Evolutionary conservation across 352 stramenopile genomes (phyloP), one percentile per base, ranked within the genome.

Genomic region (Phytophthora quininea): DNA sequence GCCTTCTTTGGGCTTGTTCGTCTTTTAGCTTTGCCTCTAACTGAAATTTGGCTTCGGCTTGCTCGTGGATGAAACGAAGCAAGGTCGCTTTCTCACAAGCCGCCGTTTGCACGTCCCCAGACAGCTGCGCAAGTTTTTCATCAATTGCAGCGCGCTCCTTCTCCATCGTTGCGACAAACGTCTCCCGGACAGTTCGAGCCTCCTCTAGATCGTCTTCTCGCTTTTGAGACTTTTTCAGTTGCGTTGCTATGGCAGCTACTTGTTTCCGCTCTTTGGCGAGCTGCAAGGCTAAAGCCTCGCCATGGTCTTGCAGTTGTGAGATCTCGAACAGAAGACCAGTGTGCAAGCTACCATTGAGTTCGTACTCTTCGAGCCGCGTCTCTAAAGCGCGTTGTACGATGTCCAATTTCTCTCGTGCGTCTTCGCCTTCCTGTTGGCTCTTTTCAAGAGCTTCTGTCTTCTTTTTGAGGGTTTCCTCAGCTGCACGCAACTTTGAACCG

Each of bases 281-380:
- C 40, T 94, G 88, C n/a, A 85, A 55, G 14, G 81, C 79, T 63
- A 96, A 74, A 10, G 76, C 76, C 1, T 77, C 72, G 29, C 77
- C 78, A 35, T 92, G 71, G 6, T 96, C 86, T 50, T 96, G 86
- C 2, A 93, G 71, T 32, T 76, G 79, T 4, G 88, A 79, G 29
- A 96, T 78, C 64, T 94, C 86, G 53, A 90, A 92, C 2, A 95
- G 62, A 35, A 95, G 70, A 10, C 88, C 86, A 1, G 86, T 88
- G 56, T 92, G 86, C 10, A 94, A 49, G 54, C 77, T 89, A 3
- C 86, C 86, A 45, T 95, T 93, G 6, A 93, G 53, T 38, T 61
- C 54, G 3, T 92, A 69, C 30, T 86, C 70, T 29, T 93, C 86
- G 11, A 95, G 77, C 4, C 81, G 72, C 46, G 74, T 89, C 30